phyloP scores from a whole-genome alignment of 2,329 filamentous ascomycete genomes.

The Scedosporium apiospermum region DNA sequence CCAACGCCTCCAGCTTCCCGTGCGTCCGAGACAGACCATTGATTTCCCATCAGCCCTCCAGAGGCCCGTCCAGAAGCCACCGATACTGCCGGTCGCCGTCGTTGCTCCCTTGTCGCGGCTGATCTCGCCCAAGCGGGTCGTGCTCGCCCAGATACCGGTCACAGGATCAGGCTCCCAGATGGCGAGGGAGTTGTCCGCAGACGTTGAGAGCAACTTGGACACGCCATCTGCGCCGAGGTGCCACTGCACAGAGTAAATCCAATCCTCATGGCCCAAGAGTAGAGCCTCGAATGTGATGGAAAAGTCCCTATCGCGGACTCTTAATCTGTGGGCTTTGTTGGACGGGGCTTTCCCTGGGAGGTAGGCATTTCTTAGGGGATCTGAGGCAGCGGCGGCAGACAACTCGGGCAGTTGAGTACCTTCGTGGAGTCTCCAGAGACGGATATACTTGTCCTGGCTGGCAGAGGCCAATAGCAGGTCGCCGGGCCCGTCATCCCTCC shows the following conservation, averaged over 20 bases:
- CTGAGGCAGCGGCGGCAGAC: slow-evolving; percentile 40
- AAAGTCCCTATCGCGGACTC: slow-evolving; percentile 51
- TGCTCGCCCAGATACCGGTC: slow-evolving; percentile 87
- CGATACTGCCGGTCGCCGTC: slow-evolving; percentile 89
- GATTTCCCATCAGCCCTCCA: slow-evolving; percentile 60
- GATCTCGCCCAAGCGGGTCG: slow-evolving; percentile 80
- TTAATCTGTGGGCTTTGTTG: slow-evolving; percentile 80
- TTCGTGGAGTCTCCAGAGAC: slow-evolving; percentile 77
- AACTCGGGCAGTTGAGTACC: slow-evolving; percentile 55
- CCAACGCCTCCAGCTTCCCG: slow-evolving; percentile 91
- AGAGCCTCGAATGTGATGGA: slow-evolving; percentile 89
- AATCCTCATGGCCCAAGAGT: slow-evolving; percentile 91
- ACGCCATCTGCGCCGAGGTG: slow-evolving; percentile 32
- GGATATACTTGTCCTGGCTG: slow-evolving; percentile 95
- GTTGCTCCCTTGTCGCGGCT: slow-evolving; percentile 92
- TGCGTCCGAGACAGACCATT: slow-evolving; percentile 77
- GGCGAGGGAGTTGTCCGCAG: slow-evolving; percentile 87
- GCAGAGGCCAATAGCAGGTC: slow-evolving; percentile 83
- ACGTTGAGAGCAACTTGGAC: slow-evolving; percentile 69
- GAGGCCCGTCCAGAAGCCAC: slow-evolving; percentile 91
- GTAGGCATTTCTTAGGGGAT: slow-evolving; percentile 48
- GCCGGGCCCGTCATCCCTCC: slow-evolving; percentile 30
- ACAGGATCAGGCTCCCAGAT: slow-evolving; percentile 81
- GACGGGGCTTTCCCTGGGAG: slow-evolving; percentile 64
- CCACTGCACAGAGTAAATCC: slow-evolving; percentile 90